These are phyloP conservation scores for Wallacemonas sp. DNA, from an alignment of 208 protist species.

Conservation along the genomic window DNA sequence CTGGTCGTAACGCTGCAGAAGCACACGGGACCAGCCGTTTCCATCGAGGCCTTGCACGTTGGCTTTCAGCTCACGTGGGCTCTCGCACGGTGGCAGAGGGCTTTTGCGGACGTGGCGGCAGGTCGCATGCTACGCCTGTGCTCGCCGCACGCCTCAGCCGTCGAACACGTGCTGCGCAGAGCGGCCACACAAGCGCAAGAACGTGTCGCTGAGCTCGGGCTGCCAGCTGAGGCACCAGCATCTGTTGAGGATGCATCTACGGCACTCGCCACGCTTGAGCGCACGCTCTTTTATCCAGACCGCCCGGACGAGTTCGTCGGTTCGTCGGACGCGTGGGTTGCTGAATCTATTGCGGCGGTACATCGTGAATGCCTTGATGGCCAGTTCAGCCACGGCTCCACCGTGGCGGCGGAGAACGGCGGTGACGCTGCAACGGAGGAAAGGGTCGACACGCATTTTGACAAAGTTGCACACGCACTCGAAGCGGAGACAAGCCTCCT, in stretches of 20 bases:
- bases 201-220: too few relatives aligned
- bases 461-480: too few relatives aligned
- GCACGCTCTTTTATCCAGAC: slow-evolving; percentile 23
- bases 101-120: too few relatives aligned
- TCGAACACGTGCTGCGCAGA: too few relatives aligned
- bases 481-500: too few relatives aligned
- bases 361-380: slow-evolving; percentile 4
- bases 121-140: too few relatives aligned
- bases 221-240: too few relatives aligned
- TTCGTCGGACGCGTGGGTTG: slow-evolving; percentile 38
- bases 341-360: slow-evolving; percentile 31
- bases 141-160: too few relatives aligned
- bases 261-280: slow-evolving; percentile 17
- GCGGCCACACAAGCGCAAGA: too few relatives aligned
- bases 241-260: too few relatives aligned
- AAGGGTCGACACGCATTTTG: slow-evolving; percentile 5
- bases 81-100: slow-evolving; percentile 24
- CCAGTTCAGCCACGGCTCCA: not conserved
- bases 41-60: slow-evolving; percentile 28
- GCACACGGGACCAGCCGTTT: not conserved
- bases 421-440: not conserved
- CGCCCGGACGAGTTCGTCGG: slow-evolving; percentile 20
- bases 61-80: slow-evolving; percentile 41
- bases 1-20: not conserved
- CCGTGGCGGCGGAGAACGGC: not conserved